Conservation (phyloP, 805 yeast species). For the Sugiyamaella lignohabitans region DNA sequence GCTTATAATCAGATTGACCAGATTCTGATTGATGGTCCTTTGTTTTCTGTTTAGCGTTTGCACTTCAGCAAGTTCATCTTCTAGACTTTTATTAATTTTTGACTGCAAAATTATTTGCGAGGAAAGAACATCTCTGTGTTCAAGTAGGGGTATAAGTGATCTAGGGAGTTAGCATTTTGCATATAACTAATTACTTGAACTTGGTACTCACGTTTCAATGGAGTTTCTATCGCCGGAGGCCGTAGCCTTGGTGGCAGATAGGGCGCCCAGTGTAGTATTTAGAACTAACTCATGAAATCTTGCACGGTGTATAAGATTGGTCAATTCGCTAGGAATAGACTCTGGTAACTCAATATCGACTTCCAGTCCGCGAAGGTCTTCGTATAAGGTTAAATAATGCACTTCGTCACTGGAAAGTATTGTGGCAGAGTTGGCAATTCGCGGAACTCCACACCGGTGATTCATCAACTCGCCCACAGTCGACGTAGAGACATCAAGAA, state of each 20-base stretch:
- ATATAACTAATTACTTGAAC: no score
- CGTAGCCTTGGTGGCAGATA: not conserved
- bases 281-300: not conserved
- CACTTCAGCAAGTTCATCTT: not conserved
- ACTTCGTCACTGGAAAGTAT: not conserved
- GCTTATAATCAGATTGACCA: not conserved
- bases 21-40: not conserved
- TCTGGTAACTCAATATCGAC: not conserved
- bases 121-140: constrained; percentile 2
- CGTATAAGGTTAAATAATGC: not conserved
- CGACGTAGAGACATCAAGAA: not conserved
- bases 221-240: not conserved
- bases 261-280: not conserved
- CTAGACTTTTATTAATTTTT: not conserved
- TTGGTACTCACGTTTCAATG: not conserved
- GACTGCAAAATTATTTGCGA: not conserved
- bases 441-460: not conserved
- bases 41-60: not conserved
- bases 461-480: not conserved
- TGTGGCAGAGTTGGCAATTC: not conserved
- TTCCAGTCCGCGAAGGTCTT: not conserved
- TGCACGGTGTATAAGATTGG: not conserved
- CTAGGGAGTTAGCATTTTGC: no score
- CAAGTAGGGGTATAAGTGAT: constrained; percentile 1
- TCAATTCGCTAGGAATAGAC: not conserved